Evolutionary conservation across 2,329 filamentous ascomycete genomes (phyloP).

Genomic region (Neonectria magnoliae): DNA sequence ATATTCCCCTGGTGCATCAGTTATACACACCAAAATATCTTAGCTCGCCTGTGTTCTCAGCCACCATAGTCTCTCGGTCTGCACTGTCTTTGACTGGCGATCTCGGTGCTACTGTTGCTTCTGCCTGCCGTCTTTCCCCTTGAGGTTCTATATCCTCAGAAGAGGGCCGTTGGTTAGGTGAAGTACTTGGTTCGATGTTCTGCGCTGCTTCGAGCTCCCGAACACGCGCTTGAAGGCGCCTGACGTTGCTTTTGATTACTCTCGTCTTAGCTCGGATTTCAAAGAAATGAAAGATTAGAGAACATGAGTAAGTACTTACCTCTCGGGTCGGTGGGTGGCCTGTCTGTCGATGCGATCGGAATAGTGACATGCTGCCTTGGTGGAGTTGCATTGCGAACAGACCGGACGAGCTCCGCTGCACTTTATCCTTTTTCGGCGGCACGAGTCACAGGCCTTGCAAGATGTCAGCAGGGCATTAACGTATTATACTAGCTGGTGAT

Average conservation of each 20-base stretch:
- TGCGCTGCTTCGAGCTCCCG: conserved; percentile 4
- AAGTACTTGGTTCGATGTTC: neutral
- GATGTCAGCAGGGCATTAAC: neutral
- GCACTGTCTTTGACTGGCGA: neutral
- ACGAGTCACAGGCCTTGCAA: conserved; percentile 12
- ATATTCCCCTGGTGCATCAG: no score
- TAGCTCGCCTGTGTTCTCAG: conserved; percentile 14
- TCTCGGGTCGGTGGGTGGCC: neutral
- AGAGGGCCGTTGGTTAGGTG: neutral
- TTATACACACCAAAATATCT: conserved; percentile 13
- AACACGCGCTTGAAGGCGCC: neutral
- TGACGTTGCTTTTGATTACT: neutral
- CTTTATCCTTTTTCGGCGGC: conserved; percentile 11
- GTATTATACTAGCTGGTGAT: neutral
- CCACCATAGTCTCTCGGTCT: conserved; percentile 11
- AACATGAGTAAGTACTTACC: neutral
- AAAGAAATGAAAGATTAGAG: no score
- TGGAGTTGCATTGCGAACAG: conserved; percentile 6
- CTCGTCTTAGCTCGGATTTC: neutral
- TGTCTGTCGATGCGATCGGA: conserved; percentile 1
- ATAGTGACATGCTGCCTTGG: conserved; percentile 2
- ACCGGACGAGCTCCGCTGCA: conserved; percentile 10
- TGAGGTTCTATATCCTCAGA: neutral
- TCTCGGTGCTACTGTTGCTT: neutral
- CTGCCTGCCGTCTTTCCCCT: neutral